These are phyloP conservation scores for Chaetothyriales sp. DNA, from an alignment of 2,329 filamentous ascomycete species.

Conservation along the genomic window DNA sequence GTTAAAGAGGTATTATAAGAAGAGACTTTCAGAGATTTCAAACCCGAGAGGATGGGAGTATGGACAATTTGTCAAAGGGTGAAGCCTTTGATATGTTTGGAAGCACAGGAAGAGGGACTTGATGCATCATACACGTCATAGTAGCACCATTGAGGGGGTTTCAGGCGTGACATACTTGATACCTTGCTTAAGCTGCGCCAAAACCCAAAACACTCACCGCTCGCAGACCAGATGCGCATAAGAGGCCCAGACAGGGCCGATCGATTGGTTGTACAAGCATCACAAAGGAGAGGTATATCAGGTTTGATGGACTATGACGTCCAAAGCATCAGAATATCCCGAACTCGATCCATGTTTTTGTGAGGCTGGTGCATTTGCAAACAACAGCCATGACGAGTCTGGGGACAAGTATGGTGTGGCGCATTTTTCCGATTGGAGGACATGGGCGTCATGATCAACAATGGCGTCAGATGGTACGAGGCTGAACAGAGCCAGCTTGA, in stretches of 20 bases:
- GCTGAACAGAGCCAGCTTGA: neutral
- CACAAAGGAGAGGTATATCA: neutral
- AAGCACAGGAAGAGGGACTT: neutral
- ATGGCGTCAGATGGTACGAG: neutral
- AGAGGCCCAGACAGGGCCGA: neutral
- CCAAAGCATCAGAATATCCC: neutral
- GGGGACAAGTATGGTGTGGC: neutral
- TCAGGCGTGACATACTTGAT: neutral
- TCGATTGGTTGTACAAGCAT: neutral
- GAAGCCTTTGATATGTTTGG: neutral
- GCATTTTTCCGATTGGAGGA: neutral
- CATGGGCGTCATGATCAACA: neutral
- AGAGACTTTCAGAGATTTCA: neutral
- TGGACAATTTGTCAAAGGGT: neutral
- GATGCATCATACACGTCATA: neutral
- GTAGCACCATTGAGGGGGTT: neutral
- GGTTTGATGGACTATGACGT: neutral
- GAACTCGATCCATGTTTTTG: neutral
- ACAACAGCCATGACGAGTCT: neutral
- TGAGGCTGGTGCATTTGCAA: neutral
- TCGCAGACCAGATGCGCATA: neutral
- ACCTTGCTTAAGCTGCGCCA: neutral
- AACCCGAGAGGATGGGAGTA: neutral
- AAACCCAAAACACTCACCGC: neutral
- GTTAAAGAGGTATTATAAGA: neutral